Evolutionary conservation across 768 basidiomycete genomes (phyloP).

Genomic region (Pisolithus marmoratus): DNA sequence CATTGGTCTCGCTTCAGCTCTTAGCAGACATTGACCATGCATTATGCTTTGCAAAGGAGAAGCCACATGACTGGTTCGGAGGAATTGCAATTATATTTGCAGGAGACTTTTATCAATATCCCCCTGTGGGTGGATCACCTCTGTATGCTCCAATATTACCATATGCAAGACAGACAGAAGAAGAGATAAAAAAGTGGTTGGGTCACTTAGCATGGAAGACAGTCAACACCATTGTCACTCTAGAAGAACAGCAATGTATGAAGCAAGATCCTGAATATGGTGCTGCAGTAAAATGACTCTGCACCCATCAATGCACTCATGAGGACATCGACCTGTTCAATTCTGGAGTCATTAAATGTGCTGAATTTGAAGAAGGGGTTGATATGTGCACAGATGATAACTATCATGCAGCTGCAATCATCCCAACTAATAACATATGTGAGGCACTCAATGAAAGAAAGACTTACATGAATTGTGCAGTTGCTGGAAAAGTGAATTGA

Average conservation of each 20-base stretch:
- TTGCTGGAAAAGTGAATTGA: neutral
- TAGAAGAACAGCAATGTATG: neutral
- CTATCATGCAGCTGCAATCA: neutral
- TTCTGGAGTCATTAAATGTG: neutral
- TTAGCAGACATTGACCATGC: no score
- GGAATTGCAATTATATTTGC: constrained; percentile 27
- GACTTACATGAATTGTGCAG: no score
- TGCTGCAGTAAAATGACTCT: neutral
- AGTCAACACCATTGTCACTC: neutral
- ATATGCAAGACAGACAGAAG: neutral
- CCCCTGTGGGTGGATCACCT: constrained; percentile 23
- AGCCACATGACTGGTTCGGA: constrained; percentile 20
- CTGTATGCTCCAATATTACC: constrained; percentile 20
- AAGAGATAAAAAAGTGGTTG: neutral
- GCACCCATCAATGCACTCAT: neutral
- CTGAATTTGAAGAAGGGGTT: neutral
- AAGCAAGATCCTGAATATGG: neutral
- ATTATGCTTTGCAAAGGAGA: constrained; percentile 17
- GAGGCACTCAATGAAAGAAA: constrained; percentile 1
- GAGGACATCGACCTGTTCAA: neutral
- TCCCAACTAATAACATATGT: neutral
- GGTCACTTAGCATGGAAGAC: neutral
- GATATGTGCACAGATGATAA: neutral
- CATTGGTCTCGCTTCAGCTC: no score
- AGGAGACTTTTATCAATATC: constrained; percentile 31